Evolutionary conservation across 2,329 filamentous ascomycete genomes (phyloP).

Genomic region (Sporothrix pseudoabietina): DNA sequence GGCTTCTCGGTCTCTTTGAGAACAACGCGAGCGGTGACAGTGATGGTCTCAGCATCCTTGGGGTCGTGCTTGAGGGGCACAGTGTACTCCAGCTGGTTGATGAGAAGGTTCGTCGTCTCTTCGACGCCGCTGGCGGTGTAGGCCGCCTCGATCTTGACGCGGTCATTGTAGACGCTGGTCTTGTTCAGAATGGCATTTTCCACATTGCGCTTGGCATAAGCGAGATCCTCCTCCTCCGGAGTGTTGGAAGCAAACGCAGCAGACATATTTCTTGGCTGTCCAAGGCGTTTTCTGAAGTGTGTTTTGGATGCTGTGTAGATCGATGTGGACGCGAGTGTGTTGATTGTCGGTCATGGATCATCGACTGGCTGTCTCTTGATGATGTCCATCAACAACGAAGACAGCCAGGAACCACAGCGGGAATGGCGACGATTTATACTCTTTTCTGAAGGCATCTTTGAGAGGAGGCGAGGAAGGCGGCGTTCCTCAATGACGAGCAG

Average conservation of each 20-base stretch:
- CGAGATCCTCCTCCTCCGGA: not conserved
- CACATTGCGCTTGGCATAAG: not conserved
- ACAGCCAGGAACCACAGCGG: not conserved
- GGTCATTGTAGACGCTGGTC: not conserved
- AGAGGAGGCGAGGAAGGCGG: not conserved
- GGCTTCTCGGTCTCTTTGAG: not conserved
- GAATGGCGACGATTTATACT: conserved; percentile 15
- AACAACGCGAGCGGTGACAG: conserved; percentile 14
- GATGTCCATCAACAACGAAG: not conserved
- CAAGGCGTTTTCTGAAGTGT: not conserved
- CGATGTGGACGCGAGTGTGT: not conserved
- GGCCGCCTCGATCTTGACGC: no score
- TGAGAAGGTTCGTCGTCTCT: not conserved
- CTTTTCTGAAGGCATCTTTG: not conserved
- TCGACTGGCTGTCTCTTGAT: conserved; percentile 5
- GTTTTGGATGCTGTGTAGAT: not conserved
- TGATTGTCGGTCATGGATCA: not conserved
- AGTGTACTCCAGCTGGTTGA: conserved; percentile 23
- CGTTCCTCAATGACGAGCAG: not conserved
- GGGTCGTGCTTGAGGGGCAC: conserved; percentile 31
- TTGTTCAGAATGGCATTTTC: not conserved
- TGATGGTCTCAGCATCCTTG: not conserved
- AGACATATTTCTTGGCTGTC: not conserved
- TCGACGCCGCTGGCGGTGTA: no score
- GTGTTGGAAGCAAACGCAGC: not conserved